Percentiles rank a stretch among this genome's conserved stretches.
These are phyloP conservation scores for Cladophialophora chaetospira DNA, from an alignment of 2,329 filamentous ascomycete species.

Conservation along the genomic window DNA sequence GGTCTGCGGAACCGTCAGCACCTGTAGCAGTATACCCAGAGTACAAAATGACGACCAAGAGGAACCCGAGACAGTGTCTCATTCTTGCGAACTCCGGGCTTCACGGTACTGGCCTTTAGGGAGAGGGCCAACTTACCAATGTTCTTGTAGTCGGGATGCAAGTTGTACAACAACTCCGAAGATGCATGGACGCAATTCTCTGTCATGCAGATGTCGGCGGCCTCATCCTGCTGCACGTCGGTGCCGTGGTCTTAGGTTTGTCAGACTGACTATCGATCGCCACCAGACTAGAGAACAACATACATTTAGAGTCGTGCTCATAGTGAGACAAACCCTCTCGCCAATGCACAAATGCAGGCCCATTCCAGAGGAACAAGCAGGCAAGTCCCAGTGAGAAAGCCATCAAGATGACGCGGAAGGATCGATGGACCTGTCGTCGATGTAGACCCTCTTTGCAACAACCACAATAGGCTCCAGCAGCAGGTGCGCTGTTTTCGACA, in stretches of 20 bases:
- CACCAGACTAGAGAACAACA: background rate
- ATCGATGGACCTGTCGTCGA: background rate
- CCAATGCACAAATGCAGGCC: background rate
- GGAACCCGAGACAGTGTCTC: no score
- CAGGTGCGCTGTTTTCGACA: conserved; percentile 1
- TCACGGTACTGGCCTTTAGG: no score
- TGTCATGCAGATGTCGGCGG: conserved; percentile 55
- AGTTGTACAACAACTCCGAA: conserved; percentile 62
- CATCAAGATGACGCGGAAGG: background rate
- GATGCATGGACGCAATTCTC: conserved; percentile 65
- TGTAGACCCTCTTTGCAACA: background rate
- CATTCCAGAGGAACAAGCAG: background rate
- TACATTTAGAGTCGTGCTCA: background rate
- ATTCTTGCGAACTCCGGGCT: no score
- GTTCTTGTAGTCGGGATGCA: conserved; percentile 62
- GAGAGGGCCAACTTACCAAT: no score
- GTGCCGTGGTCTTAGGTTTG: background rate
- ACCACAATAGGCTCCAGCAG: background rate
- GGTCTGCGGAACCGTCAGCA: no score
- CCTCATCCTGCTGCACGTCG: background rate
- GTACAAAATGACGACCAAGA: no score
- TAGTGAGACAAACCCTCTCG: background rate
- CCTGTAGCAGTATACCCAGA: no score
- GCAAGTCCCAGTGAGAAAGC: background rate
- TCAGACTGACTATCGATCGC: background rate